phyloP scores from a whole-genome alignment of 2,329 filamentous ascomycete genomes.

The Rutstroemia sydowiana region DNA sequence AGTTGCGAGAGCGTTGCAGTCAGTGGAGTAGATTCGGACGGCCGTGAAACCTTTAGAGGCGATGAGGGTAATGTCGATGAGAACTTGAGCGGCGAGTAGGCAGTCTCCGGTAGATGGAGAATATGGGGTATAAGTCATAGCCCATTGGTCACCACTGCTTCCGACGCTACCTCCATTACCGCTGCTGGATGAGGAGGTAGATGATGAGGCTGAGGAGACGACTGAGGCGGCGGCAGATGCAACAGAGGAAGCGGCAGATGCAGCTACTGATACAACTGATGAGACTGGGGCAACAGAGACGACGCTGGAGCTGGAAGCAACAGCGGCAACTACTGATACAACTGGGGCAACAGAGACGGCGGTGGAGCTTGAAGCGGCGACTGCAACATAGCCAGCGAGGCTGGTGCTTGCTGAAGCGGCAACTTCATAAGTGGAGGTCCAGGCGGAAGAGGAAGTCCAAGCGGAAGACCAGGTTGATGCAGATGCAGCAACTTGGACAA shows the following conservation, averaged over 20 bases:
- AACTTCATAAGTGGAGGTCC: neutral
- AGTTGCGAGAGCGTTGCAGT: slow-evolving; percentile 74
- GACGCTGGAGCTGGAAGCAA: slow-evolving; percentile 26
- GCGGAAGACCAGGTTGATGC: slow-evolving; percentile 31
- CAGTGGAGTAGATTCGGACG: slow-evolving; percentile 83
- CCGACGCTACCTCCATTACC: slow-evolving; percentile 14
- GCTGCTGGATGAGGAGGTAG: slow-evolving; percentile 47
- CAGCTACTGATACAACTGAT: slow-evolving; percentile 29
- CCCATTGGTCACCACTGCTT: slow-evolving; percentile 42
- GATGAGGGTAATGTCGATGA: slow-evolving; percentile 54
- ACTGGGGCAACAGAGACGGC: slow-evolving; percentile 20
- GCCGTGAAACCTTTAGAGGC: slow-evolving; percentile 58
- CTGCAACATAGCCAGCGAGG: slow-evolving; percentile 12
- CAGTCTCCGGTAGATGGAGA: slow-evolving; percentile 48
- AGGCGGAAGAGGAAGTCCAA: slow-evolving; percentile 25
- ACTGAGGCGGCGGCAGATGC: slow-evolving; percentile 13
- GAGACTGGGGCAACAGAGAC: slow-evolving; percentile 20
- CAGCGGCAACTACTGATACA: slow-evolving; percentile 23
- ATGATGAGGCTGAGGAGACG: slow-evolving; percentile 6
- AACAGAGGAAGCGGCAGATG: slow-evolving; percentile 33
- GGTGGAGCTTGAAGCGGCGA: slow-evolving; percentile 27
- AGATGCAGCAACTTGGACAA: slow-evolving; percentile 12
- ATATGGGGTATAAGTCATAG: slow-evolving; percentile 78
- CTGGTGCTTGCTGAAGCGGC: neutral
- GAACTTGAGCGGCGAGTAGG: slow-evolving; percentile 54